Evolutionary conservation across 345 rosid species (phyloP).

Genomic region (Sisymbrium irio): DNA sequence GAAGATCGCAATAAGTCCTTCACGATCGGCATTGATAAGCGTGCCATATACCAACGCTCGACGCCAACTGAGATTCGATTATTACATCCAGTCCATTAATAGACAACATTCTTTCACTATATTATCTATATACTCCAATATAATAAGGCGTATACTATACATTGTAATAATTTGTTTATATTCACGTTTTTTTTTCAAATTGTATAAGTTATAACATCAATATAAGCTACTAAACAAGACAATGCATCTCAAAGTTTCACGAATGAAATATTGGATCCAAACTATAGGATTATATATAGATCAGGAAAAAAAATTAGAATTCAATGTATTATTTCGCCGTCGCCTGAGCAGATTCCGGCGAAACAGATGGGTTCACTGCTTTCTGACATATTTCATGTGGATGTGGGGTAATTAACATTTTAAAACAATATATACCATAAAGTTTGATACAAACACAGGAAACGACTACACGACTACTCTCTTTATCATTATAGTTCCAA

Average conservation of each 20-base stretch:
- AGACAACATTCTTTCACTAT: background rate
- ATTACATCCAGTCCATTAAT: background rate
- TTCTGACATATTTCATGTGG: constrained; percentile 54
- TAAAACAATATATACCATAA: constrained; percentile 5
- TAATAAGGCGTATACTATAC: background rate
- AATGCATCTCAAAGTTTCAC: background rate
- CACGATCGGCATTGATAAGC: constrained; percentile 26
- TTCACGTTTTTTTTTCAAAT: too few species aligned
- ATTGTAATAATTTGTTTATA: background rate
- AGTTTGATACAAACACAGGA: background rate
- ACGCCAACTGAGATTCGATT: constrained; percentile 32
- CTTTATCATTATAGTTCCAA: background rate
- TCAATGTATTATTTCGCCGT: constrained; percentile 19
- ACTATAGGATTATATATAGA: background rate
- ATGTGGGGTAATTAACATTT: constrained; percentile 36
- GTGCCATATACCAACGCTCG: constrained; percentile 29
- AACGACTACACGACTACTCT: background rate
- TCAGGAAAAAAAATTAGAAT: background rate
- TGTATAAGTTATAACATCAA: background rate
- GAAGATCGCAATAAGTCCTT: constrained; percentile 32
- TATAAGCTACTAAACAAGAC: background rate
- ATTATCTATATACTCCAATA: background rate
- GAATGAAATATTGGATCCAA: background rate
- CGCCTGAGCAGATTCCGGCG: constrained; percentile 28
- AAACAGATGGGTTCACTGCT: constrained; percentile 19